A percentile compares a stretch with the other conserved stretches of the same genome.
Evolutionary conservation across 768 basidiomycete genomes (phyloP).

Genomic region (Xerocomellus amylosporus): DNA sequence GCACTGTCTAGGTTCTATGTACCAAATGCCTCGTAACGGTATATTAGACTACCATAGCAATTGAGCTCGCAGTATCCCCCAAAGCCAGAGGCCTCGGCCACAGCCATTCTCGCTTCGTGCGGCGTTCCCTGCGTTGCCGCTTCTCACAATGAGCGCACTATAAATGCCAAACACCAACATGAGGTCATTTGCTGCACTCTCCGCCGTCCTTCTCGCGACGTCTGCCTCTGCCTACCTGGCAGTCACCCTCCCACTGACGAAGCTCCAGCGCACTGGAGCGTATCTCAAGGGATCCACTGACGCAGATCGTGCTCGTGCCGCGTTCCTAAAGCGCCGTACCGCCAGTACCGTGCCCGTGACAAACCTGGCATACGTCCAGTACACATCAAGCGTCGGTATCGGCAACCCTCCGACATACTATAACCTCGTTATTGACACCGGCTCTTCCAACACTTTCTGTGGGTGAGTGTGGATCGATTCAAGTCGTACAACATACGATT

Average conservation of each 20-base stretch:
- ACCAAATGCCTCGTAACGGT: too few relatives aligned
- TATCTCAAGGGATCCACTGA: slow-evolving; percentile 19
- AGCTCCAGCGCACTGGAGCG: slow-evolving; percentile 7
- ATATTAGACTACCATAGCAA: too few relatives aligned
- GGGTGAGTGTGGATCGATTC: slow-evolving; percentile 1
- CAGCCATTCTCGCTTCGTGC: too few relatives aligned
- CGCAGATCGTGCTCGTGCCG: slow-evolving; percentile 18
- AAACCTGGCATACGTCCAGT: slow-evolving; percentile 15
- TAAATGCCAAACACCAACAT: slow-evolving; percentile 4
- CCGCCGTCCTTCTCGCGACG: slow-evolving; percentile 4
- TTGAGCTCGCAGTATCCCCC: too few relatives aligned
- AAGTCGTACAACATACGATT: neutral
- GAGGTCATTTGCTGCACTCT: slow-evolving; percentile 9
- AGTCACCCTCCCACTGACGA: slow-evolving; percentile 11
- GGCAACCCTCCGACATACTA: slow-evolving; percentile 28
- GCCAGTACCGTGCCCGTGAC: slow-evolving; percentile 12
- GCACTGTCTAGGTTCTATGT: too few relatives aligned
- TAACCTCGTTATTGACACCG: slow-evolving; percentile 32
- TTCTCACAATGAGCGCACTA: too few relatives aligned
- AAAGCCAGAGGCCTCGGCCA: too few relatives aligned
- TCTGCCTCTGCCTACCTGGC: slow-evolving; percentile 2
- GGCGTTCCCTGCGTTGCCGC: too few relatives aligned
- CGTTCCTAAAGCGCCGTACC: slow-evolving; percentile 3
- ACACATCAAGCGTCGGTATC: slow-evolving; percentile 25
- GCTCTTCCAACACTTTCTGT: slow-evolving; percentile 33